Evolutionary conservation across 495 filamentous ascomycete species (phyloP).

Genomic region (Hyaloscypha bicolor): DNA sequence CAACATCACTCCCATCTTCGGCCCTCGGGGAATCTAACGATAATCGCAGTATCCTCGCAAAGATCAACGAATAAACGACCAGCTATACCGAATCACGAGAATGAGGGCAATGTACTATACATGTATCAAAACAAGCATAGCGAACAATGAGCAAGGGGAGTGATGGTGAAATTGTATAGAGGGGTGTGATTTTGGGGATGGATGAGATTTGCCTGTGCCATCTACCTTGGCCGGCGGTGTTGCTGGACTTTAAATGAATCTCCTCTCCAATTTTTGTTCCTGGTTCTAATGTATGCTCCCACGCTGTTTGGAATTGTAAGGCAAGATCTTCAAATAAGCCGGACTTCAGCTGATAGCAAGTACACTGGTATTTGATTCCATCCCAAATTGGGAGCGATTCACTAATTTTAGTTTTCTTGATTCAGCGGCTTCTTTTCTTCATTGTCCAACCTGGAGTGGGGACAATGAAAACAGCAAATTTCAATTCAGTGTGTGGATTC

Average conservation of each 20-base stretch:
- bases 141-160: conserved; percentile 13
- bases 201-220: conserved; percentile 12
- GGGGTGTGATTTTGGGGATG: background rate
- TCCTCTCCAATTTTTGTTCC: conserved; percentile 23
- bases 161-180: conserved; percentile 18
- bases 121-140: conserved; percentile 28
- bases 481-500: background rate
- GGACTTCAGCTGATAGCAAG: background rate
- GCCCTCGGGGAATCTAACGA: background rate
- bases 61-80: conserved; percentile 74
- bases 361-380: background rate
- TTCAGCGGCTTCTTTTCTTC: too few relatives aligned
- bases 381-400: background rate
- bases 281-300: background rate
- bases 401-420: background rate
- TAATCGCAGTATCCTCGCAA: conserved; percentile 71
- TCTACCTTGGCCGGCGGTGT: conserved; percentile 8
- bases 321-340: background rate
- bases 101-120: conserved; percentile 30
- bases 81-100: conserved; percentile 5
- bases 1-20: background rate
- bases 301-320: background rate
- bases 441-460: background rate
- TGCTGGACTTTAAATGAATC: conserved; percentile 16
- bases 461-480: background rate